Evolutionary conservation across 257 asterid species (phyloP), one percentile per base, ranked within the genome.

Genomic region (Mentha longifolia): DNA sequence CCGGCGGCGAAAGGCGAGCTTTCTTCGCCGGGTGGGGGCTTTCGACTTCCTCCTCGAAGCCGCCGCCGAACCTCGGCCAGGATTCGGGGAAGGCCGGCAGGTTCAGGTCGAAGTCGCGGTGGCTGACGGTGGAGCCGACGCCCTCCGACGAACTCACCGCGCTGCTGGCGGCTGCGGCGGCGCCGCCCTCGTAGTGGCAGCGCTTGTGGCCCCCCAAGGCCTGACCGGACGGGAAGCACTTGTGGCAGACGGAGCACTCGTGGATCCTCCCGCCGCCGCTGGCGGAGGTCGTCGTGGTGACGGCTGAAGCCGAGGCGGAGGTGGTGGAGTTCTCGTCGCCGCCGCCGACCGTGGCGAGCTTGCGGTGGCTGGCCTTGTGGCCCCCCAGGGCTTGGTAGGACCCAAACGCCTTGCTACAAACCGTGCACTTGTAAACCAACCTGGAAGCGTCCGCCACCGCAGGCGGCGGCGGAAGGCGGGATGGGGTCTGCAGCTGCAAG

Each of bases 131-230:
- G 14, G 86, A 83, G 2, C 83, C 90, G 30, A 72, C 81, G 0
- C 83, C 84, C 47, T 78, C 83, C 0, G 88, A 85, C 10, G 83
- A 70, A 6, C 83, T 76, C 68, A 66, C 73, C 46, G 35, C 78
- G 74, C 83, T 68, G 74, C 73, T 73, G 25, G 76, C n/a, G n/a
- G n/a, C 84, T 12, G 67, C 81, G 31, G 57, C 61, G 57, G 79
- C 73, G 70, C 79, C 80, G 75, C 86, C 89, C 4, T 85, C 89
- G 77, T 85, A 85, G 87, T 86, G 92, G 74, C 92, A 63, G 72
- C 92, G 81, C 86, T 86, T 86, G 85, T 86, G 92, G n/a, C 92
- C 92, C 1, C 92, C 92, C 80, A 86, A 73, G 9, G 92, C 92
- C 76, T 86, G 92, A 0, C 89, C 92, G 0, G 83, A 76, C 7